Conservation (phyloP, 768 basidiomycete species). For the Mycena haematopus region DNA sequence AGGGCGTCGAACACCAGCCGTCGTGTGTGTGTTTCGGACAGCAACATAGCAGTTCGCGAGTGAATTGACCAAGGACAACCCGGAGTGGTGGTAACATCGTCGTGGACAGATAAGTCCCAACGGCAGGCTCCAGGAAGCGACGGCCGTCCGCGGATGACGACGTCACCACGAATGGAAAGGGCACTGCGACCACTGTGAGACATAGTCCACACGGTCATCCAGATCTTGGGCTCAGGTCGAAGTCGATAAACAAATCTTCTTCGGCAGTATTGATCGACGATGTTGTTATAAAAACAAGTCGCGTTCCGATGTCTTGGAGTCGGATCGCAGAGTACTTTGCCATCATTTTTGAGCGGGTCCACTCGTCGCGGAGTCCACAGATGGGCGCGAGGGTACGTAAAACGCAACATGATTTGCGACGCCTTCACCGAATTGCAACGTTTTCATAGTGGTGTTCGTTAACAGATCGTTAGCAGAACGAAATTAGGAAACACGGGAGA, state of each 20-base stretch:
- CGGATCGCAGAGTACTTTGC: background rate
- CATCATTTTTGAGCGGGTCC: background rate
- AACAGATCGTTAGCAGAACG: too few species aligned
- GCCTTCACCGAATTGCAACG: too few species aligned
- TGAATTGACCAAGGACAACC: background rate
- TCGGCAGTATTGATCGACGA: conserved; percentile 22
- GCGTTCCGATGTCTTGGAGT: background rate
- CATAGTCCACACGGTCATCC: conserved; percentile 15
- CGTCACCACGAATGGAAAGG: conserved; percentile 2
- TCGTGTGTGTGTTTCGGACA: conserved; percentile 7
- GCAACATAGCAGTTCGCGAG: background rate
- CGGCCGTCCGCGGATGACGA: background rate
- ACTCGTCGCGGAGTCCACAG: background rate
- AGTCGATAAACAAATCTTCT: conserved; percentile 9
- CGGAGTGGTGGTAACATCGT: conserved; percentile 3
- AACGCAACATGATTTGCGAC: background rate
- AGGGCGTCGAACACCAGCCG: background rate
- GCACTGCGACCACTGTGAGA: conserved; percentile 10
- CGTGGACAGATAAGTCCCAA: background rate
- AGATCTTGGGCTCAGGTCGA: conserved; percentile 12
- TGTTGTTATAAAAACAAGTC: background rate
- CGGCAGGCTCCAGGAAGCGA: conserved; percentile 3
- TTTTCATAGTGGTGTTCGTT: background rate
- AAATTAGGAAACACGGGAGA: background rate
- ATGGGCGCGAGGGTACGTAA: background rate